Base-by-base conservation (phyloP, 768 basidiomycete species). In the Imleria badia region DNA sequence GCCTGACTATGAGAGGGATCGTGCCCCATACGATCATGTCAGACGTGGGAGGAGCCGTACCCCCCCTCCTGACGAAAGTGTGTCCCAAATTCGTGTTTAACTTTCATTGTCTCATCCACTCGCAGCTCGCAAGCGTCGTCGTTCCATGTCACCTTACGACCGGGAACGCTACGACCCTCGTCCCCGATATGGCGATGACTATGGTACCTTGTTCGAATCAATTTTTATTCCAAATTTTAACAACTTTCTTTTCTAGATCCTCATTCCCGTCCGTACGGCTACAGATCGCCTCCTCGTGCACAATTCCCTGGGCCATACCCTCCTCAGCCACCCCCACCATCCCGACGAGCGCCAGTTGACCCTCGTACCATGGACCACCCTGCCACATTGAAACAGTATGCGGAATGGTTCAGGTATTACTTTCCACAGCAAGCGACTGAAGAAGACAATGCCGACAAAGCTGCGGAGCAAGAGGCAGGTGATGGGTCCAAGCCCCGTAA, bases 341-440 rank as follows among this genome's bases (percentile, higher is more conserved):
- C 70, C 40, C 78, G 89, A 50, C 80, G 87, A 30, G 75, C 84
- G 2, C 91, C 89, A 11, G 82, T 82, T 14, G 89, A 93, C 63
- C 91, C 91, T 12, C 87, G 89, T 62, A 84, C 84, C 3, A 84
- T 90, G 60, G 91, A 91, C 59, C 91, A 87, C 64, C 87, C 90
- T 33, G 89, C 88, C 6, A 80, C 85, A 1, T 68, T 93, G 68
- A 91, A 91, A 72, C 88, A 91, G 62, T 93, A 85, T 60, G 89
- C 89, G 3, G 91, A 93, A 61, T 93, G 91, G 91, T 93, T 91
- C 70, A 82, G 91, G 34, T 87, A 78, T 65, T 83, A 73, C 58
- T 86, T 81, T 63, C 86, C 90, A 8, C 82, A 86, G 58, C 83
- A 88, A 66, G 91, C 89, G 15, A 77, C 78, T 8, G 89, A 92